Evolutionary conservation across 2,329 filamentous ascomycete genomes (phyloP), one percentile per base, ranked within the genome.

Genomic region (Chalara sp.): DNA sequence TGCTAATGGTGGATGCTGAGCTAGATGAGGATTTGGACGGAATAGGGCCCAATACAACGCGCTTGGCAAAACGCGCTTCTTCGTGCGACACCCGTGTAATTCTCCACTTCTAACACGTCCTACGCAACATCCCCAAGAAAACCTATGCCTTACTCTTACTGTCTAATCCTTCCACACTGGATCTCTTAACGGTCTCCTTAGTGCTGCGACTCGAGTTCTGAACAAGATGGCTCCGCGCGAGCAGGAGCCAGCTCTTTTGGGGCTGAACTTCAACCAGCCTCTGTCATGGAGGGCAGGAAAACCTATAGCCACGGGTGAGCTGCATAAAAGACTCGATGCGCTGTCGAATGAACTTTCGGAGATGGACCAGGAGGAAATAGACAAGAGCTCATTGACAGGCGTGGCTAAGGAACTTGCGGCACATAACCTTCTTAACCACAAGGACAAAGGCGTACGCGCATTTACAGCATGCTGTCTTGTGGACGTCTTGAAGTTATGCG

Each of bases 261-360:
- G 67, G 51, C 80, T 99, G 45, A 74, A 82, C 59, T 97, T 97
- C 76, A 81, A 91, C 63, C 84, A 96, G 65, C 77, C 89, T 56
- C 76, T 99, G 51, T 88, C 89, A 66, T 96, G 93, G 88, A 87
- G 87, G 65, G 89, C 91, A 42, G 93, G 92, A 53, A 93, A 89
- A 70, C 83, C 90, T 48, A 96, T 99, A 63, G 76, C 87, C 37
- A 88, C 91, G 45, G 83, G 81, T 57, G 89, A 91, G 58, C 80
- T 99, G 47, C 76, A 96, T 58, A 79, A 82, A 63, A 84, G 93
- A 46, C 80, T 99, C 48, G 86, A 92, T 68, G 75, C 79, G 48
- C 80, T 99, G 32, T 85, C 84, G 56, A 84, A 86, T 62, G 92
- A 99, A 75, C 78, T 99, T 57, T 78, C 82, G 56, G 84, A 86